phyloP scores from a whole-genome alignment of 2,329 filamentous ascomycete genomes.

The Venturiaceae sp. region DNA sequence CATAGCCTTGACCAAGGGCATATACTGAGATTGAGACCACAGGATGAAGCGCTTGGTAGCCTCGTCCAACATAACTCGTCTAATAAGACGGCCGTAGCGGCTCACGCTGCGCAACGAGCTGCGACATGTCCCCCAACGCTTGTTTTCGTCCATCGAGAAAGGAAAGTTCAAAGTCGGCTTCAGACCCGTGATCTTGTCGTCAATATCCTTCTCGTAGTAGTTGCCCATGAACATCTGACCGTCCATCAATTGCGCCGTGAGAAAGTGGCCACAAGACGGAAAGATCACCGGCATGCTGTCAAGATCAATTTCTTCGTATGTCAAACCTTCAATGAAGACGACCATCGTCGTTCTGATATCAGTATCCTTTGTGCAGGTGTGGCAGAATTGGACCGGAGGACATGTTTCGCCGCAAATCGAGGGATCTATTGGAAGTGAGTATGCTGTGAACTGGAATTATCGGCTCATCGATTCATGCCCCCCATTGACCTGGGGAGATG shows the following conservation, averaged over 20 bases:
- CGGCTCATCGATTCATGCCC: neutral
- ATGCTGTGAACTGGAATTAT: neutral
- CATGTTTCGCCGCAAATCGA: slow-evolving; percentile 21
- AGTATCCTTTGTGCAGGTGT: slow-evolving; percentile 9
- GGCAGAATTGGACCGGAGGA: slow-evolving; percentile 9
- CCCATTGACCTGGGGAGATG: no score
- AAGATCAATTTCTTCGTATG: slow-evolving; percentile 19
- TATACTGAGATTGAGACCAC: neutral
- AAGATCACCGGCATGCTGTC: slow-evolving; percentile 19
- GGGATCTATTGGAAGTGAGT: slow-evolving; percentile 9
- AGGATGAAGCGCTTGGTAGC: slow-evolving; percentile 27
- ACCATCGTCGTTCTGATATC: slow-evolving; percentile 13
- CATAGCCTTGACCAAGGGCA: neutral
- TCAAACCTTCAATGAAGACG: slow-evolving; percentile 17
- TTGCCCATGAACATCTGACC: slow-evolving; percentile 17
- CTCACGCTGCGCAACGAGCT: slow-evolving; percentile 21
- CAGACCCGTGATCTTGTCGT: slow-evolving; percentile 17
- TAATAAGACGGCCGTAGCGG: slow-evolving; percentile 28
- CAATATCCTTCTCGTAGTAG: slow-evolving; percentile 14
- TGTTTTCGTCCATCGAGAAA: slow-evolving; percentile 14
- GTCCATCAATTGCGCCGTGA: slow-evolving; percentile 21
- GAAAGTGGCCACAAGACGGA: slow-evolving; percentile 21
- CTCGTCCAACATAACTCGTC: slow-evolving; percentile 27
- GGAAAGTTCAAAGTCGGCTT: neutral
- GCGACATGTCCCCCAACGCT: slow-evolving; percentile 23